Evolutionary conservation across 2,329 filamentous ascomycete species (phyloP).

Genomic region (Diaporthe sp.): DNA sequence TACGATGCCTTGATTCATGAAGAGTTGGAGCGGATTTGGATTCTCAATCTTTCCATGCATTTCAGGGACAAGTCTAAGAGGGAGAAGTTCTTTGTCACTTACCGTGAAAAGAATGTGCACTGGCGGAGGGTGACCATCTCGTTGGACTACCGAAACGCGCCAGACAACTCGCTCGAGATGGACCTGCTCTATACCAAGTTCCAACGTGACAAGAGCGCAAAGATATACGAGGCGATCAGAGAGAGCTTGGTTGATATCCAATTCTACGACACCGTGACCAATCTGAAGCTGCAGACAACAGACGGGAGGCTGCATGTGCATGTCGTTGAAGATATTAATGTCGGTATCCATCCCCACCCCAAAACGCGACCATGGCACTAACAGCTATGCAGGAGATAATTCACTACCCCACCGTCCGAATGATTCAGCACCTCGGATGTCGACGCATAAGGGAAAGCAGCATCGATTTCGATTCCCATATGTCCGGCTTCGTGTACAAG

Average conservation of each 20-base stretch:
- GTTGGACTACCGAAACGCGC: constrained; percentile 87
- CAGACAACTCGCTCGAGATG: constrained; percentile 83
- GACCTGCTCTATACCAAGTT: constrained; percentile 82
- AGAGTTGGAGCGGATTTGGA: constrained; percentile 91
- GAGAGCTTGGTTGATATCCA: constrained; percentile 93
- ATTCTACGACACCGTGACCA: constrained; percentile 96
- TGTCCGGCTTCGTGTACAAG: constrained; percentile 98
- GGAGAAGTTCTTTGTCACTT: constrained; percentile 99
- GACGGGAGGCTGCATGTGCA: constrained; percentile 93
- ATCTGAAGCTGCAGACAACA: constrained; percentile 90
- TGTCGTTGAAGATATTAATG: constrained; percentile 94
- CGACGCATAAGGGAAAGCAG: constrained; percentile 76
- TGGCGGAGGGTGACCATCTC: constrained; percentile 95
- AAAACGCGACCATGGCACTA: constrained; percentile 9
- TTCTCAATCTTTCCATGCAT: constrained; percentile 97
- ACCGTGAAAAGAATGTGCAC: constrained; percentile 79
- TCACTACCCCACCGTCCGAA: constrained; percentile 78
- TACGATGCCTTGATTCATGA: constrained; percentile 76
- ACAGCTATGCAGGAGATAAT: constrained; percentile 76
- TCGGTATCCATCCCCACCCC: constrained; percentile 48
- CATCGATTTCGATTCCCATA: constrained; percentile 87
- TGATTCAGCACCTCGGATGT: constrained; percentile 79
- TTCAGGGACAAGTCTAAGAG: constrained; percentile 92
- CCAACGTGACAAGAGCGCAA: constrained; percentile 90
- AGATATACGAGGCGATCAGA: constrained; percentile 94